Base-by-base conservation (phyloP, 306 rosid genomes). In the Quercus aquifolioides region DNA sequence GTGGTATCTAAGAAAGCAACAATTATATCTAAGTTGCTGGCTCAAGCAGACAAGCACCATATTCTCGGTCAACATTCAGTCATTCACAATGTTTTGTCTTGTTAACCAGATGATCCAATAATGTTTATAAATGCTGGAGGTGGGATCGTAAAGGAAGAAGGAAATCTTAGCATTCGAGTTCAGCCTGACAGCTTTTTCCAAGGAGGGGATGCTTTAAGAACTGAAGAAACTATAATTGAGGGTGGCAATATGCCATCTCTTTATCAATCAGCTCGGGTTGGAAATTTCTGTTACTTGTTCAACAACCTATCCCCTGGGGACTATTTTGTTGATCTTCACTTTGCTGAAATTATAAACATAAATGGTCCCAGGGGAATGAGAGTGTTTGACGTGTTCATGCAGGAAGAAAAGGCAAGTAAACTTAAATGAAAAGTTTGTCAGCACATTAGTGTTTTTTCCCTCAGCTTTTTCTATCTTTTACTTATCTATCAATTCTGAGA, bases 321-420 rank as follows among this genome's bases (percentile, higher is more conserved):
- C 31, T 80, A 81, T 31, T 75, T 56, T 23, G 76, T 81, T 26
- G 84, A 81, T 75, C 70, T 75, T 20, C 76, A 81, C 17, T 81
- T 75, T 49, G 59, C 84, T 12, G 84, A 81, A 71, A 81, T 81
- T 15, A n/a, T 81, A 43, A 68, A 81, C 55, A 81, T 76, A 3
- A 75, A 81, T 75, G 84, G 84, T 46, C 84, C 80, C 1, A 68
- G 71, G 23, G 84, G 84, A 70, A 81, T 81, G 84, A 75, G 84
- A 49, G 69, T 69, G 43, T 81, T 81, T 58, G 76, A 81, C 31
- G 84, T 75, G 15, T 75, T 75, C 65, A 46, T 69, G 43, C 76
- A 81, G 76, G 80, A 75, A 46, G 84, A 81, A 58, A 81, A 75
- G 84, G 84, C 63, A 57, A 81, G 76, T 80, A 31, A 75, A 35